Evolutionary conservation across 805 yeast genomes (phyloP).

Genomic region (Cyberlindnera maritima): DNA sequence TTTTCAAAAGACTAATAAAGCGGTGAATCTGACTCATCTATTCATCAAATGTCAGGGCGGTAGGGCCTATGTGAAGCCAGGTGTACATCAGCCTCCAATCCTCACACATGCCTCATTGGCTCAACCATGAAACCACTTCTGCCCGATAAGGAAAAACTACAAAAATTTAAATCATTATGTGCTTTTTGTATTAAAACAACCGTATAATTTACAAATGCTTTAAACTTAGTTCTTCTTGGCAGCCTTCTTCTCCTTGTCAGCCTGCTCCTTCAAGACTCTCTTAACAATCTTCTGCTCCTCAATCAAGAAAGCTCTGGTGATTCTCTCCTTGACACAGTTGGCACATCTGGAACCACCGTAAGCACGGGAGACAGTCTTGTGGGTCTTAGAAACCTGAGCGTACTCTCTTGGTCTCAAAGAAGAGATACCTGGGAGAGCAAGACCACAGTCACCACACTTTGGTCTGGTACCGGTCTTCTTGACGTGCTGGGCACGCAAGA

Average conservation of each 20-base stretch:
- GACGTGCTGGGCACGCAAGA: constrained; percentile 95
- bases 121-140: neutral
- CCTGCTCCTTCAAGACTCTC: constrained; percentile 97
- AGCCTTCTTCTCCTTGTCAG: constrained; percentile 78
- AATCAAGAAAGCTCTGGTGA: constrained; percentile 98
- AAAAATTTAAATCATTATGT: constrained; percentile 9
- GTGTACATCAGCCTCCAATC: too few relatives aligned
- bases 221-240: constrained; percentile 31
- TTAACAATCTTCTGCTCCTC: constrained; percentile 99
- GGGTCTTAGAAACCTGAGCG: constrained; percentile 92
- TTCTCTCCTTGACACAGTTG: constrained; percentile 98
- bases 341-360: constrained; percentile 99
- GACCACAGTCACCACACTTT: constrained; percentile 83
- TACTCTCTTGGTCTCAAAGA: constrained; percentile 98
- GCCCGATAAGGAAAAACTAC: neutral
- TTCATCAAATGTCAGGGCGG: too few relatives aligned
- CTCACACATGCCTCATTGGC: too few relatives aligned
- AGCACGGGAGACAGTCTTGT: constrained; percentile 98
- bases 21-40: too few relatives aligned
- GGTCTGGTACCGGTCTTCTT: constrained; percentile 83
- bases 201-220: constrained; percentile 13
- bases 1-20: too few relatives aligned
- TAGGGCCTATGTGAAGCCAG: too few relatives aligned
- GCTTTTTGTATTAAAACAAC: constrained; percentile 22
- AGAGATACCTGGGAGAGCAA: constrained; percentile 81